These are phyloP conservation scores for Xylaria sp. DNA, from an alignment of 2,329 filamentous ascomycete genomes.

Conservation along the genomic window DNA sequence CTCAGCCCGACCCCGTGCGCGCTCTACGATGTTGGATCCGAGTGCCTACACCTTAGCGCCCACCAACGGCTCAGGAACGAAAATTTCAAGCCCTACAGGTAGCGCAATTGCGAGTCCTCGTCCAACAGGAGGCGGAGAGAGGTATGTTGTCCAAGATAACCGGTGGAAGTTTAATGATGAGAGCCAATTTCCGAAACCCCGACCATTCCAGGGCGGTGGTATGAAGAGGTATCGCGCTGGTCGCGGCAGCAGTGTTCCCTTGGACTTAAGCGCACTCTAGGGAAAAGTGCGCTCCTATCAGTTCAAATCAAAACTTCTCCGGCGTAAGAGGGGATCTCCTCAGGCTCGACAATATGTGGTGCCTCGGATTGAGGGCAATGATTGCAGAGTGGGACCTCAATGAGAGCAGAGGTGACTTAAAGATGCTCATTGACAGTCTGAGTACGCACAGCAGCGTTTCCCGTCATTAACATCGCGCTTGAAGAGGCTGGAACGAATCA, in stretches of 20 bases:
- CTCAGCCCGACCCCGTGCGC: constrained; percentile 54
- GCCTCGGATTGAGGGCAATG: neutral
- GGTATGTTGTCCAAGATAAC: constrained; percentile 75
- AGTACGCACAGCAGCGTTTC: neutral
- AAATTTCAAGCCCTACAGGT: constrained; percentile 58
- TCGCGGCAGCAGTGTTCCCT: constrained; percentile 89
- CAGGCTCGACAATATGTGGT: neutral
- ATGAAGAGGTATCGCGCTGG: constrained; percentile 87
- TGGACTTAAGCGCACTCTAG: constrained; percentile 76
- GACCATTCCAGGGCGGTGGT: constrained; percentile 76
- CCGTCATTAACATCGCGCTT: neutral
- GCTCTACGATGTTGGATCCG: constrained; percentile 74
- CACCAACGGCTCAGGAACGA: constrained; percentile 63
- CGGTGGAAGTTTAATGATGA: constrained; percentile 91
- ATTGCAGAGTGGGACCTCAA: neutral
- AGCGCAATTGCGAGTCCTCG: constrained; percentile 48
- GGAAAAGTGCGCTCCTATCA: constrained; percentile 24
- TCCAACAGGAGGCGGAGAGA: constrained; percentile 42
- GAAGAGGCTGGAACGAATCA: constrained; percentile 10
- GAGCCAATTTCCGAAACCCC: constrained; percentile 81
- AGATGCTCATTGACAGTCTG: neutral
- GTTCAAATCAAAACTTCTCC: constrained; percentile 22
- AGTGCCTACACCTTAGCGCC: constrained; percentile 77
- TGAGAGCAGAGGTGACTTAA: neutral
- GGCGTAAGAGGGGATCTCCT: constrained; percentile 5